Conservation (phyloP, 805 yeast genomes). For the Wickerhamomyces kurtzmanii region DNA sequence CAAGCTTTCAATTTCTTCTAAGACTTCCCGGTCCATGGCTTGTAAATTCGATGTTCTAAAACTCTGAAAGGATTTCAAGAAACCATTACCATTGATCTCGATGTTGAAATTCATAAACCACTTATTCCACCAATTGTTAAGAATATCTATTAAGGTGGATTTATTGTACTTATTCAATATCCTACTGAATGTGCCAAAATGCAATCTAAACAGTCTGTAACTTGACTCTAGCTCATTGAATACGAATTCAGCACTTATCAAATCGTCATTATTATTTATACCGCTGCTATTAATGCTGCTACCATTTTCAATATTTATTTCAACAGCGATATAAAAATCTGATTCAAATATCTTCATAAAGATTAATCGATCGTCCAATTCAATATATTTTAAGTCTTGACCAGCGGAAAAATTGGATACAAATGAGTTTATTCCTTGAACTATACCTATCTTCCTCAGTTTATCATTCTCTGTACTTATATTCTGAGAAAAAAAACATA, state of each 20-base stretch:
- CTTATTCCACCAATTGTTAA: constrained; percentile 24
- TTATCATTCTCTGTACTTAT: constrained; percentile 19
- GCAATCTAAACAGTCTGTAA: too few species aligned
- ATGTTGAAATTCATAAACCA: constrained; percentile 22
- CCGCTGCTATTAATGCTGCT: neutral
- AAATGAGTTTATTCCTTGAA: constrained; percentile 26
- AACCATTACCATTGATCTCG: constrained; percentile 21
- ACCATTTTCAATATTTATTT: neutral
- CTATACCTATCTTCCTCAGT: constrained; percentile 28
- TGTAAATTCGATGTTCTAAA: constrained; percentile 18
- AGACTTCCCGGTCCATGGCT: too few species aligned
- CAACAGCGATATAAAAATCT: too few species aligned
- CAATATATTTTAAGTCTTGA: constrained; percentile 3
- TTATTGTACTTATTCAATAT: too few species aligned
- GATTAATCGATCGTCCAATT: constrained; percentile 15
- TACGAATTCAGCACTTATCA: neutral
- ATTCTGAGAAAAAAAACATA: constrained; percentile 19
- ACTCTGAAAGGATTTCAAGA: constrained; percentile 19
- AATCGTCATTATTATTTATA: neutral
- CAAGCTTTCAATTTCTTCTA: too few species aligned
- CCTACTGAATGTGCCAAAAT: too few species aligned
- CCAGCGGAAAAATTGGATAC: constrained; percentile 10
- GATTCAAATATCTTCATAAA: constrained; percentile 4
- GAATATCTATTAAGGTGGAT: constrained; percentile 6
- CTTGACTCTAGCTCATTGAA: neutral